Conservation (phyloP, 306 rosid species). For the Oemleria cerasiformis region DNA sequence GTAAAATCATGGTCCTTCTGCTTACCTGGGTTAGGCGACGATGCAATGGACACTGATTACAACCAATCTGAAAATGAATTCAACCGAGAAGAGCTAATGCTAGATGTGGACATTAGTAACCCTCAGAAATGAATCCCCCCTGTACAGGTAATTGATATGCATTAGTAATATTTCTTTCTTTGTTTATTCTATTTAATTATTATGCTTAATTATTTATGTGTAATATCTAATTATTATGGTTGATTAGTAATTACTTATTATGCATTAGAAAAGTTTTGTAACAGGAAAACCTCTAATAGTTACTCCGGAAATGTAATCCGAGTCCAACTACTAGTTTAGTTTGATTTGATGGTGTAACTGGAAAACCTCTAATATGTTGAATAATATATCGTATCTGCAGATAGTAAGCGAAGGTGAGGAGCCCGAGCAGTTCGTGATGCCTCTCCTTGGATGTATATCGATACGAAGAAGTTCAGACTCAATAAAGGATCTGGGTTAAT, state of each 20-base stretch:
- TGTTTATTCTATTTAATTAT: background rate
- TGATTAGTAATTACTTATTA: background rate
- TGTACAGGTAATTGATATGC: conserved; percentile 34
- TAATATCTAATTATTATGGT: background rate
- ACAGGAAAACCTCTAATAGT: too few species aligned
- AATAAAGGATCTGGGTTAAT: background rate
- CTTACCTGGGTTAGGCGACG: conserved; percentile 46
- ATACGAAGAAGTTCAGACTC: background rate
- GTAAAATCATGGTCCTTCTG: conserved; percentile 63
- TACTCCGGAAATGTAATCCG: too few species aligned
- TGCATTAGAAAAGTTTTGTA: too few species aligned
- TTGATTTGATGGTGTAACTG: too few species aligned
- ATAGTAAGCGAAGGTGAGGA: conserved; percentile 47
- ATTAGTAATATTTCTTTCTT: background rate
- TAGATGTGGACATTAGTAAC: conserved; percentile 29
- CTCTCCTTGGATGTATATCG: conserved; percentile 24
- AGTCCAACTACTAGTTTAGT: too few species aligned
- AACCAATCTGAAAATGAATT: conserved; percentile 37
- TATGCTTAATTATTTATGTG: background rate
- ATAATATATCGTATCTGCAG: conserved; percentile 21
- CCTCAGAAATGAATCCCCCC: conserved; percentile 30
- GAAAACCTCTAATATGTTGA: too few species aligned
- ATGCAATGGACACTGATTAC: conserved; percentile 42
- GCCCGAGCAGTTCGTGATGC: conserved; percentile 41
- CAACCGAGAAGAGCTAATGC: conserved; percentile 32